Conservation (phyloP, 2,329 filamentous ascomycete species). For the Arachnopeziza araneosa region DNA sequence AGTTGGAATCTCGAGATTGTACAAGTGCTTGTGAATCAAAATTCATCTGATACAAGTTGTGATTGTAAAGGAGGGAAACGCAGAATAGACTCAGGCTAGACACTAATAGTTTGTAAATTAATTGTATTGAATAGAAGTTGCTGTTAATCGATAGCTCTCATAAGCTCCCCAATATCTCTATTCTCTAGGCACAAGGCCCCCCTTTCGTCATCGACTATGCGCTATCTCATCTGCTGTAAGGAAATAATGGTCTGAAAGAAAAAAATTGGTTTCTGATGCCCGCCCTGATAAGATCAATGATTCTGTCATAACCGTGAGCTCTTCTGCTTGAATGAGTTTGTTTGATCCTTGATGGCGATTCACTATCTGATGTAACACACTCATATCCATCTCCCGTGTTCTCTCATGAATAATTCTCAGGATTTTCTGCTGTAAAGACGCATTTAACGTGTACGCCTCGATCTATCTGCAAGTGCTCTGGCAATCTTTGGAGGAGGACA, state of each 20-base stretch:
- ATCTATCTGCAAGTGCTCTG: background rate
- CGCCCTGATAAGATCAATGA: too few relatives aligned
- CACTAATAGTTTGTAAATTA: background rate
- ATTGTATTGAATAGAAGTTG: background rate
- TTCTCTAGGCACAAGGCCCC: background rate
- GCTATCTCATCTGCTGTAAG: too few relatives aligned
- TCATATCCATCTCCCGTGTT: too few relatives aligned
- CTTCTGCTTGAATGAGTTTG: too few relatives aligned
- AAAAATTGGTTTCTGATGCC: too few relatives aligned
- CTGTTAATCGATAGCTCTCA: background rate
- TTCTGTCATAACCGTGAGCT: too few relatives aligned
- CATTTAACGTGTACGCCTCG: background rate
- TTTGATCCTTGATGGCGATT: too few relatives aligned
- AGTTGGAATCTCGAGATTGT: background rate
- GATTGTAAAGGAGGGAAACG: background rate
- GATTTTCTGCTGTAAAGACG: background rate
- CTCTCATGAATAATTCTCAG: background rate
- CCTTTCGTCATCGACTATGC: too few relatives aligned
- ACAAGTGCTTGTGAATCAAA: background rate
- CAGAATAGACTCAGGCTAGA: background rate
- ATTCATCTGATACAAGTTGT: background rate
- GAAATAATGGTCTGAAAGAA: too few relatives aligned
- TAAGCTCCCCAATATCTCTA: background rate
- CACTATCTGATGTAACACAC: too few relatives aligned
- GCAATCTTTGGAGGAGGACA: slow-evolving; percentile 29